These are phyloP conservation scores for Gnomoniopsis sp. DNA, from an alignment of 2,329 filamentous ascomycete genomes.

Conservation along the genomic window DNA sequence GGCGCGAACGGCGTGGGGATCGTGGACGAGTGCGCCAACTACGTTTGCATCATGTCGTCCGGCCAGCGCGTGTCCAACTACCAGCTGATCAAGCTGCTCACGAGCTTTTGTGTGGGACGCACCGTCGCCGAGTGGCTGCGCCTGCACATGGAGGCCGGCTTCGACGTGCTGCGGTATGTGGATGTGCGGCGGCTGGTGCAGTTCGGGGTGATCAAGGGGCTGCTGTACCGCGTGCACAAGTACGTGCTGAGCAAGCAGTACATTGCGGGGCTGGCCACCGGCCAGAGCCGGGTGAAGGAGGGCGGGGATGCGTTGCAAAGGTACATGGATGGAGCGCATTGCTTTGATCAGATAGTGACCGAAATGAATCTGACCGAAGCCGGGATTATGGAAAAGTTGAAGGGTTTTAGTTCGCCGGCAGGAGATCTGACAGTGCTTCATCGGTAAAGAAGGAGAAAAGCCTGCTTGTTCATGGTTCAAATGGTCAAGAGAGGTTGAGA, in stretches of 20 bases:
- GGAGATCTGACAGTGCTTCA: conserved; percentile 55
- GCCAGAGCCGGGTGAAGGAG: conserved; percentile 36
- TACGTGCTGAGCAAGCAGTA: conserved; percentile 72
- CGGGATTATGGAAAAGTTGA: conserved; percentile 67
- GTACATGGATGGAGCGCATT: conserved; percentile 72
- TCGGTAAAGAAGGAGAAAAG: conserved; percentile 29
- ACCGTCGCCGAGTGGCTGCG: conserved; percentile 86
- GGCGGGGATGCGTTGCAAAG: conserved; percentile 54
- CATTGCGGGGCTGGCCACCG: conserved; percentile 52
- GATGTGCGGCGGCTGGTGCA: conserved; percentile 91
- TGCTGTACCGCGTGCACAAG: conserved; percentile 89
- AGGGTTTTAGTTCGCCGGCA: conserved; percentile 49
- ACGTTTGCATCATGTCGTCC: conserved; percentile 58
- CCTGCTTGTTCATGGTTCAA: background rate
- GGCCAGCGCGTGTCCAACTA: conserved; percentile 48
- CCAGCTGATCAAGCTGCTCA: conserved; percentile 78
- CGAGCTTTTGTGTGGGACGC: conserved; percentile 75
- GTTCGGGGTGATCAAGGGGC: conserved; percentile 93
- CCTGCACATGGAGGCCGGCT: conserved; percentile 63
- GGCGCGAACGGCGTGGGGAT: conserved; percentile 9
- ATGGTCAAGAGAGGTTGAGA: background rate
- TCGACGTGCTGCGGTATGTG: conserved; percentile 68
- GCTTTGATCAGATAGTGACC: conserved; percentile 79
- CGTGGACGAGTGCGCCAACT: conserved; percentile 82
- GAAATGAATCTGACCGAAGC: conserved; percentile 68